A percentile compares a stretch with the other conserved stretches of the same genome.
These are phyloP conservation scores for Leptosphaerulina australis DNA, from an alignment of 2,329 filamentous ascomycete genomes.

Conservation along the genomic window DNA sequence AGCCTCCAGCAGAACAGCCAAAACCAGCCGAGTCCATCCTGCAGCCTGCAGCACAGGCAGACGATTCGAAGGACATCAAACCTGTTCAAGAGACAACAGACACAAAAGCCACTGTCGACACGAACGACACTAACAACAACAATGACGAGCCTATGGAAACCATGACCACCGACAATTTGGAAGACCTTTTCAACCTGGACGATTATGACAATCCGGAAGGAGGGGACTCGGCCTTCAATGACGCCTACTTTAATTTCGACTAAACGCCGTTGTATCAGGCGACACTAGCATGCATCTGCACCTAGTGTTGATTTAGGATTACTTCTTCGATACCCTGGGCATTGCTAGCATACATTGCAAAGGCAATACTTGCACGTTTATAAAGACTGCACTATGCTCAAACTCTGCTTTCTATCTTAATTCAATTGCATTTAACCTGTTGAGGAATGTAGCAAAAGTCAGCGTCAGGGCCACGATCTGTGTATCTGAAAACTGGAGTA, in stretches of 20 bases:
- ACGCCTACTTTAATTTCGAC: conserved; percentile 48
- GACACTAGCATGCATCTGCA: no score
- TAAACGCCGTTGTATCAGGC: no score
- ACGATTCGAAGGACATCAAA: conserved; percentile 6
- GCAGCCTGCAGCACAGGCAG: conserved; percentile 1
- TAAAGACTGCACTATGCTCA: no score
- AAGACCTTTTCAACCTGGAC: conserved; percentile 47
- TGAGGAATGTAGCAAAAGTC: no score
- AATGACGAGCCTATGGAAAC: conserved; percentile 36
- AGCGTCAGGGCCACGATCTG: no score
- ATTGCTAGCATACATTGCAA: no score
- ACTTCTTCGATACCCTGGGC: neutral
- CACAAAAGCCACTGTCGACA: conserved; percentile 4
- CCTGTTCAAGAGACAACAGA: conserved; percentile 4
- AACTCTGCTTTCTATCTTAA: no score
- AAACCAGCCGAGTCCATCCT: conserved; percentile 16
- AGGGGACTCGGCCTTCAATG: conserved; percentile 44
- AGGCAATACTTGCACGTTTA: no score
- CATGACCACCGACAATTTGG: conserved; percentile 41
- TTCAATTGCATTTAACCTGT: no score
- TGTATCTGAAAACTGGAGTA: no score
- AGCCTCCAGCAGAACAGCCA: conserved; percentile 11
- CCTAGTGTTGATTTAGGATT: no score
- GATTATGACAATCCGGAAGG: conserved; percentile 41
- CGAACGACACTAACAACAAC: conserved; percentile 3